Evolutionary conservation across 1,139 yeast genomes (phyloP), one percentile per base, ranked within the genome.

Genomic region (Nakaseomyces sp.): DNA sequence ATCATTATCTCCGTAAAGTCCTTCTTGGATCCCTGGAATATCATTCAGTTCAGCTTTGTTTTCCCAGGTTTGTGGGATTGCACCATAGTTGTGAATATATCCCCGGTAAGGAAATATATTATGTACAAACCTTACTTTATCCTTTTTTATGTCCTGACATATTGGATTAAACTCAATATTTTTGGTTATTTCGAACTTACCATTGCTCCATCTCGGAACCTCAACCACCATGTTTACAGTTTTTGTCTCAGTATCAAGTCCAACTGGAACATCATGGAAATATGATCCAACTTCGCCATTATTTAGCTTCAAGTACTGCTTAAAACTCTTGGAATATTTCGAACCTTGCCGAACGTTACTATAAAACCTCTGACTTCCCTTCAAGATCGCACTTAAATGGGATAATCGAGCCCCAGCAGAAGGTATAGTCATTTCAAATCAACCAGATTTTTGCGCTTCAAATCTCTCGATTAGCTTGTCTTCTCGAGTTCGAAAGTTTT

Each of bases 41-140:
- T 22, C 6, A 51, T 71, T 71, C 56, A 37, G 40, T 16, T 61
- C 58, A 47, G 52, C 50, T 29, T 81, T 81, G 56, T 78, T 80
- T 60, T 91, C 98, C 97, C 97, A 91, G 26, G 96, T 87, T 67
- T 86, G 95, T 44, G 96, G 95, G 71, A 87, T 78, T 25, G 95
- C 95, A 58, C 96, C 96, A 61, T 87, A 87, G 71, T 86, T 87
- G 70, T 84, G 95, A 53, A 89, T 77, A 69, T 86, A 86, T 48
- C 96, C 96, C 59, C 84, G 87, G 67, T 78, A 83, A 33, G 96
- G 96, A 76, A 85, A 87, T 58, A 87, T 75, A 70, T 87, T 87
- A 67, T 86, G 74, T 37, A 87, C 94, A 55, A 79, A 87, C 65
- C 96, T 74, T 49, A 84, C 79, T 61, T 81, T 73, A 45, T 89